Evolutionary conservation across 2,329 filamentous ascomycete genomes (phyloP).

Genomic region (Fusarium annulatum): DNA sequence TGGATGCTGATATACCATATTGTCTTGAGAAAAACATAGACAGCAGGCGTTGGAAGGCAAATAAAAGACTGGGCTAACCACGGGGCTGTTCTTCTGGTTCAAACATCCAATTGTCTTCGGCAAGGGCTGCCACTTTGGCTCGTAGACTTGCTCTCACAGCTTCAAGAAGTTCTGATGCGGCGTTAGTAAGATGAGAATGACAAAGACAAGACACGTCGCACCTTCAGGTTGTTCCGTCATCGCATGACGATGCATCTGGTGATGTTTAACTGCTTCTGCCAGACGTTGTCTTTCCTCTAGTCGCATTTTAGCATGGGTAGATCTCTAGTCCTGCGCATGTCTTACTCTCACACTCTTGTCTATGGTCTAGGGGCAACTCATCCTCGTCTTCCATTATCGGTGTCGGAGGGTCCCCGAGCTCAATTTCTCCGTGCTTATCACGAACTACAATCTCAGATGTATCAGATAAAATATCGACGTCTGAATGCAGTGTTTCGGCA

Average conservation of each 20-base stretch:
- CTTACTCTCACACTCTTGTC: slow-evolving; percentile 66
- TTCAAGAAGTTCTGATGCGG: slow-evolving; percentile 71
- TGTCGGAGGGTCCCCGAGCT: slow-evolving; percentile 67
- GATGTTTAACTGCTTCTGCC: slow-evolving; percentile 70
- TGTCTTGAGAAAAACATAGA: slow-evolving; percentile 41
- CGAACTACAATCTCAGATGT: slow-evolving; percentile 70
- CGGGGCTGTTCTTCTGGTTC: slow-evolving; percentile 71
- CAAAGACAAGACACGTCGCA: slow-evolving; percentile 49
- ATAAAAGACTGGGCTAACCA: slow-evolving; percentile 42
- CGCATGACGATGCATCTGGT: slow-evolving; percentile 65
- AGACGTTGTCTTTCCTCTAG: slow-evolving; percentile 69
- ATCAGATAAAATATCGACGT: slow-evolving; percentile 58
- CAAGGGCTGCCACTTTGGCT: slow-evolving; percentile 77
- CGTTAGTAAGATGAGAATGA: slow-evolving; percentile 19
- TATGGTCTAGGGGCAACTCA: slow-evolving; percentile 67
- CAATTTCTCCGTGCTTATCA: slow-evolving; percentile 71
- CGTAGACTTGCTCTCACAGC: slow-evolving; percentile 76
- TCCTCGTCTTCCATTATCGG: slow-evolving; percentile 65
- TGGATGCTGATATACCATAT: slow-evolving; percentile 40
- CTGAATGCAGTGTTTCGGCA: slow-evolving; percentile 61
- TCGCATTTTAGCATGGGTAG: slow-evolving; percentile 1
- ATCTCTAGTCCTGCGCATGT: background rate
- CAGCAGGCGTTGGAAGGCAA: slow-evolving; percentile 43
- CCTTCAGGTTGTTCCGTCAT: slow-evolving; percentile 73
- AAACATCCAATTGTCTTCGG: slow-evolving; percentile 94